Conservation (phyloP, 73 alveolate genomes). For the Paramecium tetraurelia region DNA sequence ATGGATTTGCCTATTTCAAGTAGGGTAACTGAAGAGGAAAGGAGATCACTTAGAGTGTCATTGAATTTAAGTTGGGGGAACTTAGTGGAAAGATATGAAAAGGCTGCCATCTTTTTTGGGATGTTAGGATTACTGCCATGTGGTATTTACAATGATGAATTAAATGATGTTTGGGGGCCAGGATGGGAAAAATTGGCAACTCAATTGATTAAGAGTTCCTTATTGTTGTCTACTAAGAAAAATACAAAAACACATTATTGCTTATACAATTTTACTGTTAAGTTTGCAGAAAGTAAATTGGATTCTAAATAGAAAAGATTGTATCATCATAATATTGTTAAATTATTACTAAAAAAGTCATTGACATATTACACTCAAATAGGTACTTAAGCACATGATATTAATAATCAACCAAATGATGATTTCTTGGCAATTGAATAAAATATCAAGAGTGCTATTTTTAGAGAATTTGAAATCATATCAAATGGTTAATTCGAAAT, state of each 20-base stretch:
- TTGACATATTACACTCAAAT: neutral
- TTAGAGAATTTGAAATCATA: slow-evolving; percentile 34
- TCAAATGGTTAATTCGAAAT: neutral
- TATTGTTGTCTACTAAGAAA: neutral
- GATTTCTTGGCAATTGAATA: slow-evolving; percentile 18
- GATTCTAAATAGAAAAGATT: neutral
- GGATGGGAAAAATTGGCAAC: slow-evolving; percentile 43
- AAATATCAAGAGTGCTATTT: slow-evolving; percentile 44
- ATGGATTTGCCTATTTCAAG: slow-evolving; percentile 35
- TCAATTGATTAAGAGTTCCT: neutral
- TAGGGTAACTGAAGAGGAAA: slow-evolving; percentile 36
- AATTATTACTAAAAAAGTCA: neutral
- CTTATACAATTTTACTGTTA: neutral
- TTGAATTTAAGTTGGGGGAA: slow-evolving; percentile 29
- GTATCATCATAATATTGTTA: neutral
- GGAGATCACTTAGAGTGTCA: slow-evolving; percentile 32
- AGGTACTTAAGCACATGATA: slow-evolving; percentile 16
- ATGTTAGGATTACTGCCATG: slow-evolving; percentile 39
- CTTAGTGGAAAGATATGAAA: slow-evolving; percentile 20
- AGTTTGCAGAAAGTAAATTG: slow-evolving; percentile 45
- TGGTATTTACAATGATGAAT: slow-evolving; percentile 30
- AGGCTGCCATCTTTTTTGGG: slow-evolving; percentile 39
- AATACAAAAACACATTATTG: neutral
- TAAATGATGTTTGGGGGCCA: slow-evolving; percentile 10
- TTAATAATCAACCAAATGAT: neutral